Evolutionary conservation across 768 basidiomycete genomes (phyloP), one percentile per base, ranked within the genome.

Genomic region (Termitomyces sp.): DNA sequence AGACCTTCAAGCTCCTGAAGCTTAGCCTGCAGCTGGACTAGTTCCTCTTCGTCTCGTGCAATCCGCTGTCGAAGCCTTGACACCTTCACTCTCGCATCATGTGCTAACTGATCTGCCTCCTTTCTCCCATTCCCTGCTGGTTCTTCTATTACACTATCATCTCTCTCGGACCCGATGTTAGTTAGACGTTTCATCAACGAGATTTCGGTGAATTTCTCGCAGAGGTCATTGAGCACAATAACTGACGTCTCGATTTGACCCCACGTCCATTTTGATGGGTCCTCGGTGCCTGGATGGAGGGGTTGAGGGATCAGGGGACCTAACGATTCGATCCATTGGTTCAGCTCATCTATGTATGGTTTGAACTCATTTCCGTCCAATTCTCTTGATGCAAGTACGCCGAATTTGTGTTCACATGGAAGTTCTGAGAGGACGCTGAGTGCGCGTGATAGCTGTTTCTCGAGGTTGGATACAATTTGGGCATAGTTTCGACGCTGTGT

Each of bases 201-300:
- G 6, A 52, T n/a, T 34, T 59, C 58, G 10, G 51, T 31, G 11
- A 60, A 15, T 14, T 46, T 52, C 20, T 40, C 54, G 15, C 49
- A 42, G 5, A 61, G 43, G 10, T 56, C 53, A 7, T 57, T 51
- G 1, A 65, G 15, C 9, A 32, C 40, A n/a, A 32, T n/a, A n/a
- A 60, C 37, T 3, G 60, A 59, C 1, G 37, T 46, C 40, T 59
- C 25, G 25, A 65, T 46, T 43, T 65, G 58, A 12, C 34, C 34
- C 64, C 61, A 62, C 5, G 58, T 62, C 64, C 60, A 62, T 34
- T 37, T 47, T 1, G 32, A 37, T 20, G 55, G 58, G 43, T 54
- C 60, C 32, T 61, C 56, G 29, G 17, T 34, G 4, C 36, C 32
- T 2, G 38, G 37, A 42, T 45, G 38, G 20, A 17, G 1, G 8